Evolutionary conservation across 176 grass and related monocot genomes (phyloP).

Genomic region (Typha latifolia): DNA sequence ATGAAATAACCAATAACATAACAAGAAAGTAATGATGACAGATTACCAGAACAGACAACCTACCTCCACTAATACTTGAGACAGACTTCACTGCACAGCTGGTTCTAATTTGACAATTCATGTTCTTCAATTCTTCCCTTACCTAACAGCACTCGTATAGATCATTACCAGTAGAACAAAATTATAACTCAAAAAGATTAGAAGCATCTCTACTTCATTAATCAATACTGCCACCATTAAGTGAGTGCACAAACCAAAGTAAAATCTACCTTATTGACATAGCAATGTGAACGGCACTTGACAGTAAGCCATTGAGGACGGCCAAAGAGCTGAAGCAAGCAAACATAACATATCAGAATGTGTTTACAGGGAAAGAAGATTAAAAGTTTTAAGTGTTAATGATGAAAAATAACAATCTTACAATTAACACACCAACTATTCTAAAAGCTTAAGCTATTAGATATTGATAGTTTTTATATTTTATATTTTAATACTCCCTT

Average conservation of each 20-base stretch:
- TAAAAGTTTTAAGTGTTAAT: too few relatives aligned
- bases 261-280: conserved; percentile 50
- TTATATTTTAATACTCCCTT: too few relatives aligned
- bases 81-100: conserved; percentile 47
- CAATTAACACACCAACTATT: too few relatives aligned
- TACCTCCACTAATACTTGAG: conserved; percentile 45
- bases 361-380: too few relatives aligned
- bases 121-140: conserved; percentile 51
- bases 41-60: neutral
- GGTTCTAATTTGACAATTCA: conserved; percentile 64
- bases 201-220: neutral
- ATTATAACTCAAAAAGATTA: neutral
- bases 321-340: conserved; percentile 59
- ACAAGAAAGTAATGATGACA: neutral
- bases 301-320: conserved; percentile 86
- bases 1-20: neutral
- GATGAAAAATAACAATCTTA: too few relatives aligned
- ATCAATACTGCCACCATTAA: neutral
- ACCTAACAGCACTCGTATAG: conserved; percentile 28
- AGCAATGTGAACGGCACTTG: conserved; percentile 59
- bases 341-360: conserved; percentile 1
- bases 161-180: conserved; percentile 1
- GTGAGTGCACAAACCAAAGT: neutral
- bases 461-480: too few relatives aligned
- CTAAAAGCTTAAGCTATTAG: too few relatives aligned